Evolutionary conservation across 768 basidiomycete species (phyloP).

Genomic region (Phlegmacium glaucopus): DNA sequence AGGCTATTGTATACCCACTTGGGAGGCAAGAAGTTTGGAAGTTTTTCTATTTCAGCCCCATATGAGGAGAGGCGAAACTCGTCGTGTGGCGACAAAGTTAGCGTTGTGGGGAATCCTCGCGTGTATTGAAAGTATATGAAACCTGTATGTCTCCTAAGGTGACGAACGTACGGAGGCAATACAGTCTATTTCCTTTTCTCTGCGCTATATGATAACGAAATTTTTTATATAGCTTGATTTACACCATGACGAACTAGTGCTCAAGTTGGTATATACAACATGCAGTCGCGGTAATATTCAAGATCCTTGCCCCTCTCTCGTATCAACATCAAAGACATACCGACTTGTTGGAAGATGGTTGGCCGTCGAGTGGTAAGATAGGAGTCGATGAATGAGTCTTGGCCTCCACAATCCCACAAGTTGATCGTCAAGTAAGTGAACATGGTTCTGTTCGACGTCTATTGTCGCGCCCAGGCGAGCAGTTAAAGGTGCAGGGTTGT

Average conservation of each 20-base stretch:
- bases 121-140: constrained; percentile 17
- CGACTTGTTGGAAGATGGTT: constrained; percentile 96
- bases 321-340: constrained; percentile 98
- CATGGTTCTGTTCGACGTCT: constrained; percentile 96
- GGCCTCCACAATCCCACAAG: constrained; percentile 98
- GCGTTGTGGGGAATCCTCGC: constrained; percentile 23
- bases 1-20: constrained; percentile 32
- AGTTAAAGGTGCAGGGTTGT: constrained; percentile 91
- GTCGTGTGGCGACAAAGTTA: constrained; percentile 40
- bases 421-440: constrained; percentile 97
- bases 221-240: constrained; percentile 13
- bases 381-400: constrained; percentile 97
- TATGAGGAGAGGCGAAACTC: constrained; percentile 45
- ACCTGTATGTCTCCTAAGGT: not conserved
- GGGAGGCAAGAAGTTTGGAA: constrained; percentile 33
- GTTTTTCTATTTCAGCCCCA: constrained; percentile 33
- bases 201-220: constrained; percentile 14
- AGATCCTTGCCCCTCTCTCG: constrained; percentile 83
- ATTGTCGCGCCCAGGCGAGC: constrained; percentile 93
- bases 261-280: too few relatives aligned
- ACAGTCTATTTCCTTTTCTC: constrained; percentile 10
- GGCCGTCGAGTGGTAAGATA: constrained; percentile 89
- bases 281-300: constrained; percentile 88
- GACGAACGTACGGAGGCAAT: not conserved
- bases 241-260: constrained; percentile 13